Percentiles rank a stretch among this genome's conserved stretches.
phyloP scores from a whole-genome alignment of 352 stramenopile species.

The Phytopythium litorale region DNA sequence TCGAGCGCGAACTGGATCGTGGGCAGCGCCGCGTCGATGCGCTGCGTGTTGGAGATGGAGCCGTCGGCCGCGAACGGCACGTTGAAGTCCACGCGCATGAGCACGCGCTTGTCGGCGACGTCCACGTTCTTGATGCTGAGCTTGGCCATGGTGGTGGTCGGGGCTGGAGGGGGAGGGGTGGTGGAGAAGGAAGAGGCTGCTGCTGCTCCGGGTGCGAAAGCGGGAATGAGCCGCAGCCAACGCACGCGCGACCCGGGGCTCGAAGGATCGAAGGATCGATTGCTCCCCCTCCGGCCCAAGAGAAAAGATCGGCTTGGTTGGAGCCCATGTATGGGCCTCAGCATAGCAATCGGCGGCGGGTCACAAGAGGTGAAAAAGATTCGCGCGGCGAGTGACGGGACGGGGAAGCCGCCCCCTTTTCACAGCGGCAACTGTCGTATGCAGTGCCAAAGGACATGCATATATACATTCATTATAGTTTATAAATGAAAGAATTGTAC shows the following conservation, averaged over 20 bases:
- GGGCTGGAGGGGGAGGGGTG: not conserved
- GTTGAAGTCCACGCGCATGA: slow-evolving; percentile 99
- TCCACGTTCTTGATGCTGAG: slow-evolving; percentile 92
- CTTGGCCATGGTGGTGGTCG: slow-evolving; percentile 61
- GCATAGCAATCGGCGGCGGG: not conserved
- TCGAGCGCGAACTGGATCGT: slow-evolving; percentile 97
- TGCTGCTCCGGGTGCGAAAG: slow-evolving; percentile 3
- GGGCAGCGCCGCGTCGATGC: slow-evolving; percentile 95
- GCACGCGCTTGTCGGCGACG: slow-evolving; percentile 96
- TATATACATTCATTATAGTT: too few relatives aligned
- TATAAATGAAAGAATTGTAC: too few relatives aligned
- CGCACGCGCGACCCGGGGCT: not conserved
- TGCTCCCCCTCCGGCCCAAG: not conserved
- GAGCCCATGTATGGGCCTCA: too few relatives aligned
- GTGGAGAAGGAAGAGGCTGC: slow-evolving; percentile 6
- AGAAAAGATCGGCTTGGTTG: not conserved
- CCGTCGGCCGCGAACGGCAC: slow-evolving; percentile 94
- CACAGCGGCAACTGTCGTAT: too few relatives aligned
- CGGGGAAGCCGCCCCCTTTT: not conserved
- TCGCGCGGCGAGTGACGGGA: not conserved
- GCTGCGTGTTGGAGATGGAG: slow-evolving; percentile 98
- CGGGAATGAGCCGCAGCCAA: not conserved
- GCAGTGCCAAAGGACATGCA: too few relatives aligned
- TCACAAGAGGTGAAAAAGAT: not conserved
- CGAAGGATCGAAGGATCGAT: not conserved